Evolutionary conservation across 2,329 filamentous ascomycete species (phyloP).

Genomic region (Teratosphaeriaceae sp.): DNA sequence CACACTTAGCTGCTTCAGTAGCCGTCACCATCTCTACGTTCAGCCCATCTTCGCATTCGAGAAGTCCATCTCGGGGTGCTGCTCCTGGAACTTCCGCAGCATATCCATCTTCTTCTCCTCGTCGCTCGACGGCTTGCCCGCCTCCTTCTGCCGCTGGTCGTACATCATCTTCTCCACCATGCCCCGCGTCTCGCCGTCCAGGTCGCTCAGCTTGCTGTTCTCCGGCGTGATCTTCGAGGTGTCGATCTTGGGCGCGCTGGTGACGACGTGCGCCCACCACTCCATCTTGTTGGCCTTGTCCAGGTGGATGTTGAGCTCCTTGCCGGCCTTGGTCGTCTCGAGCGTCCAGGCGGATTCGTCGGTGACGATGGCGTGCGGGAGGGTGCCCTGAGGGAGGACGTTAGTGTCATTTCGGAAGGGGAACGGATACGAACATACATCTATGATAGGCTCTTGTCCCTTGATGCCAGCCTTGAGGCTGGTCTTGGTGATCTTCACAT

Average conservation of each 20-base stretch:
- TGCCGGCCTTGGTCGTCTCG: slow-evolving; percentile 54
- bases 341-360: slow-evolving; percentile 97
- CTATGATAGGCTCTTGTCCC: slow-evolving; percentile 77
- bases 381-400: slow-evolving; percentile 65
- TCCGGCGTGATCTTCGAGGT: slow-evolving; percentile 92
- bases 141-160: slow-evolving; percentile 95
- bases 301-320: slow-evolving; percentile 81
- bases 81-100: slow-evolving; percentile 81
- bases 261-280: slow-evolving; percentile 96
- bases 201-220: slow-evolving; percentile 80
- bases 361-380: slow-evolving; percentile 69
- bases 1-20: too few relatives aligned
- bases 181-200: slow-evolving; percentile 87
- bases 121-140: slow-evolving; percentile 79
- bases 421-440: slow-evolving; percentile 54
- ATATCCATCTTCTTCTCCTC: slow-evolving; percentile 95
- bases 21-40: too few relatives aligned
- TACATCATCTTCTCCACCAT: slow-evolving; percentile 99
- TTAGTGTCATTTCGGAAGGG: neutral
- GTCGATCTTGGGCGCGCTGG: slow-evolving; percentile 81
- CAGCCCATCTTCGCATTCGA: slow-evolving; percentile 53
- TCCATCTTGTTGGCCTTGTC: slow-evolving; percentile 97
- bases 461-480: slow-evolving; percentile 76
- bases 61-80: slow-evolving; percentile 69
- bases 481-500: slow-evolving; percentile 74